phyloP scores from a whole-genome alignment of 169 alveolate species.

The Eimeria brunetti region DNA sequence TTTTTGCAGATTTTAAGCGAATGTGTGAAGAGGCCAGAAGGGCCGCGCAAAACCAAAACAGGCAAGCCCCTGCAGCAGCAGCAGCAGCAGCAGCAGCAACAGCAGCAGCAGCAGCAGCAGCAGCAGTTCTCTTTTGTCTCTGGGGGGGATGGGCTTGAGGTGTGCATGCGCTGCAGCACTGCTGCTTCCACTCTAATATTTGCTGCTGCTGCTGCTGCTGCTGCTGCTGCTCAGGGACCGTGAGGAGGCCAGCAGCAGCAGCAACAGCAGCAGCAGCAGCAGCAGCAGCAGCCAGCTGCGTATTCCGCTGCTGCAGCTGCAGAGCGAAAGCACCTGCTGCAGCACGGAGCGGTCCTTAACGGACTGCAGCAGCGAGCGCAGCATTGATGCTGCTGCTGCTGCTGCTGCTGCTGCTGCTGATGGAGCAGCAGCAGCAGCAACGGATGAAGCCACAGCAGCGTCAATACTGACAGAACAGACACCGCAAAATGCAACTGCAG shows the following conservation, averaged over 20 bases:
- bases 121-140: too few species aligned
- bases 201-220: slow-evolving; percentile 1
- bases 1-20: not conserved
- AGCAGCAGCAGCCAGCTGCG: slow-evolving; percentile 36
- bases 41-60: not conserved
- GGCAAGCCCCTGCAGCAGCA: not conserved
- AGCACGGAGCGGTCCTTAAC: slow-evolving; percentile 6
- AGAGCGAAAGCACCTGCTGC: slow-evolving; percentile 37
- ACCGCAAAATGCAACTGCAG: not conserved
- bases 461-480: not conserved
- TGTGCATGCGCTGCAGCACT: too few species aligned
- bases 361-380: slow-evolving; percentile 28
- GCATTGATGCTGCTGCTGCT: not conserved
- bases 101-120: slow-evolving; percentile 1
- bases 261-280: slow-evolving; percentile 22
- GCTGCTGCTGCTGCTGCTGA: too few species aligned
- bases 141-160: too few species aligned
- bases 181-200: not conserved
- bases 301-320: slow-evolving; percentile 11
- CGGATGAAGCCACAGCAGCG: not conserved
- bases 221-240: not conserved
- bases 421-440: slow-evolving; percentile 45
- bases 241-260: not conserved
- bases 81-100: slow-evolving; percentile 15
- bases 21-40: slow-evolving; percentile 33